phyloP scores from a whole-genome alignment of 345 rosid genomes.

The Moricandia arvensis region DNA sequence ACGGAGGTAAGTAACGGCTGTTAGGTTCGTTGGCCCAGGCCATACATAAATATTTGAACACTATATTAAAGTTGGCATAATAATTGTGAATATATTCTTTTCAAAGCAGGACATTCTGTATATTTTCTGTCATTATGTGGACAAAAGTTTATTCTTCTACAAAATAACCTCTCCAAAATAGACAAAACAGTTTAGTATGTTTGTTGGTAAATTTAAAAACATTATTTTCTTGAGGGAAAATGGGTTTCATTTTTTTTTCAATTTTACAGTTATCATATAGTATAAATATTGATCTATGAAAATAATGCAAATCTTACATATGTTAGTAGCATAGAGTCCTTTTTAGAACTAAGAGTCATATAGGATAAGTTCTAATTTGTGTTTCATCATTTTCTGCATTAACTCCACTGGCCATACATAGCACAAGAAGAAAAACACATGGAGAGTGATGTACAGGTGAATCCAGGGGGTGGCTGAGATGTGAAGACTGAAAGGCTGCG shows the following conservation, averaged over 20 bases:
- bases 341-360: background rate
- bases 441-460: conserved; percentile 4
- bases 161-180: background rate
- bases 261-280: background rate
- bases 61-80: background rate
- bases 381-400: background rate
- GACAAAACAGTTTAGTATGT: background rate
- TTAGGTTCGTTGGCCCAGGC: conserved; percentile 33
- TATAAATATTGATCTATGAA: background rate
- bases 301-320: background rate
- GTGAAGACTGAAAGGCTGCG: conserved; percentile 31
- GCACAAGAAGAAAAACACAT: background rate
- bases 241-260: background rate
- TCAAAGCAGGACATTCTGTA: background rate
- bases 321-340: background rate
- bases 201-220: background rate
- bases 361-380: background rate
- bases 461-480: conserved; percentile 3
- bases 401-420: background rate
- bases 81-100: background rate
- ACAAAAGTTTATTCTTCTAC: background rate
- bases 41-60: conserved; percentile 5
- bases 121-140: conserved; percentile 9
- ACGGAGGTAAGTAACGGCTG: conserved; percentile 42
- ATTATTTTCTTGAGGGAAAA: background rate